Evolutionary conservation across 805 yeast genomes (phyloP).

Genomic region (Nakazawaea laoshanensis): DNA sequence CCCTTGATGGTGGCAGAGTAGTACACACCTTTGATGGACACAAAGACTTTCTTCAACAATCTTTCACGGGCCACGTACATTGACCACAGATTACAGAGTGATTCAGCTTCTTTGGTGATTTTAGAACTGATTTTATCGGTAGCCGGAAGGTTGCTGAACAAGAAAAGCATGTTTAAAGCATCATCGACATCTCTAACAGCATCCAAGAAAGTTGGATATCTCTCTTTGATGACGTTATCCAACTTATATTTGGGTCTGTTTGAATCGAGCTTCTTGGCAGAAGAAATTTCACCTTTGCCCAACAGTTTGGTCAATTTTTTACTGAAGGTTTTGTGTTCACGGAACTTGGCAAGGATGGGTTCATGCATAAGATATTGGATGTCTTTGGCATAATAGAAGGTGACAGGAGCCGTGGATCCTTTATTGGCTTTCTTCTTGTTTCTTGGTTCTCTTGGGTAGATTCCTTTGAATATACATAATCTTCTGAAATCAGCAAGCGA

Average conservation of each 20-base stretch:
- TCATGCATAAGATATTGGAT: constrained; percentile 93
- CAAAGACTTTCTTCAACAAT: constrained; percentile 80
- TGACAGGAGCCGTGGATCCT: constrained; percentile 94
- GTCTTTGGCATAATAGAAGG: constrained; percentile 90
- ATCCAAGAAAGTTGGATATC: constrained; percentile 90
- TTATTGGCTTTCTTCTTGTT: constrained; percentile 95
- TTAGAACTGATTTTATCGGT: constrained; percentile 72
- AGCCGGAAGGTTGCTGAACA: constrained; percentile 93
- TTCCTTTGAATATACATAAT: constrained; percentile 95
- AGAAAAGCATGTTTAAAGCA: constrained; percentile 88
- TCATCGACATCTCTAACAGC: constrained; percentile 93
- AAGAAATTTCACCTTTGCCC: constrained; percentile 85
- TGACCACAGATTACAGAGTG: constrained; percentile 88
- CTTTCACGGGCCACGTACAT: constrained; percentile 87
- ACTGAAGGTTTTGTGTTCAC: constrained; percentile 93
- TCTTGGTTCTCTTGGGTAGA: constrained; percentile 93
- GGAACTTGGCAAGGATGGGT: constrained; percentile 82
- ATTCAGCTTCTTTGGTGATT: constrained; percentile 82
- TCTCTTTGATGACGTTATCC: constrained; percentile 86
- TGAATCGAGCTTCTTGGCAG: constrained; percentile 79
- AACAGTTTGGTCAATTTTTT: constrained; percentile 83
- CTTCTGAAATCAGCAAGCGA: constrained; percentile 95
- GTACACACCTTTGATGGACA: constrained; percentile 94
- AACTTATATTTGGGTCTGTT: constrained; percentile 78
- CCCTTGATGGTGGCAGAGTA: constrained; percentile 87